These are phyloP conservation scores for Candida smagusa DNA, from an alignment of 1,139 yeast species.

Conservation along the genomic window DNA sequence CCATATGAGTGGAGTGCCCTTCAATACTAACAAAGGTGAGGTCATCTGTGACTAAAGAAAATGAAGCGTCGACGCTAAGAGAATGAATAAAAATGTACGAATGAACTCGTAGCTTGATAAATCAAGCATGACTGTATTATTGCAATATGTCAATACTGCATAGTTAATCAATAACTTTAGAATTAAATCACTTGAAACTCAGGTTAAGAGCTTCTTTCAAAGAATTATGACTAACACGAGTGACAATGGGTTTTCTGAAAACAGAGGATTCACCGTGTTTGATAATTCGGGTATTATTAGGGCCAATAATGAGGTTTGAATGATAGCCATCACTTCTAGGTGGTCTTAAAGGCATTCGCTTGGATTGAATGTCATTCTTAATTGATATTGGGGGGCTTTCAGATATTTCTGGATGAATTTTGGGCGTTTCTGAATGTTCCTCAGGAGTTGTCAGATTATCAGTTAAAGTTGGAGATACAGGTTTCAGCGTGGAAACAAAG, in stretches of 20 bases:
- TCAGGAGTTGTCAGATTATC: slow-evolving; percentile 2
- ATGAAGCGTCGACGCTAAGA: too few relatives aligned
- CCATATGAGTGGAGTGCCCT: too few relatives aligned
- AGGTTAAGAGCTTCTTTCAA: slow-evolving; percentile 31
- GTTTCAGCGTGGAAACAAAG: slow-evolving; percentile 10
- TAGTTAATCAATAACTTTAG: not conserved
- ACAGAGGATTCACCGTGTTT: slow-evolving; percentile 42
- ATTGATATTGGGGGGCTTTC: slow-evolving; percentile 15
- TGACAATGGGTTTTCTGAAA: slow-evolving; percentile 39
- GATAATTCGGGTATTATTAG: slow-evolving; percentile 41
- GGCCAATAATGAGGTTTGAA: slow-evolving; percentile 47
- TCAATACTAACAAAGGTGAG: too few relatives aligned
- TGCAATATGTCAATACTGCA: not conserved
- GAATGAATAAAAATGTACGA: too few relatives aligned
- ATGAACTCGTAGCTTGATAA: too few relatives aligned
- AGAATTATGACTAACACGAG: slow-evolving; percentile 28
- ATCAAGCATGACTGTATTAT: not conserved
- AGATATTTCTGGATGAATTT: slow-evolving; percentile 15
- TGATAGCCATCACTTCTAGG: slow-evolving; percentile 33
- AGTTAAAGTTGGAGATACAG: too few relatives aligned
- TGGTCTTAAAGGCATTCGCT: slow-evolving; percentile 24
- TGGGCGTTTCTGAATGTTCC: slow-evolving; percentile 10
- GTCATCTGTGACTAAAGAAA: too few relatives aligned
- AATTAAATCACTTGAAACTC: slow-evolving; percentile 7
- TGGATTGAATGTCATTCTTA: slow-evolving; percentile 15